phyloP scores from a whole-genome alignment of 768 basidiomycete species.

The Mycena rosella region DNA sequence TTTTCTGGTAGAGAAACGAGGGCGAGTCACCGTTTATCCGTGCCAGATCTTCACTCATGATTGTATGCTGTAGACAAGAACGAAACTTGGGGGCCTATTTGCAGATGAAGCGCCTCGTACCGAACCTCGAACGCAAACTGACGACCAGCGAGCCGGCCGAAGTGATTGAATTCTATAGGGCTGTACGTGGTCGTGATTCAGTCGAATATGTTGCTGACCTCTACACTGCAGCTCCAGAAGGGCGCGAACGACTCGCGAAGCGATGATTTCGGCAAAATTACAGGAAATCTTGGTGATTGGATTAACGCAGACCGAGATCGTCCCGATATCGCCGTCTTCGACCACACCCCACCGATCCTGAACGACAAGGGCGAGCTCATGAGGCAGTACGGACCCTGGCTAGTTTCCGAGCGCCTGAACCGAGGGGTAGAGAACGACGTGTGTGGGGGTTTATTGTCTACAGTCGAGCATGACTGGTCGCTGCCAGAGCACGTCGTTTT shows the following conservation, averaged over 20 bases:
- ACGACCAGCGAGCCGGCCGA: not conserved
- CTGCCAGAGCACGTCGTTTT: too few species aligned
- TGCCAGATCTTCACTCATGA: not conserved
- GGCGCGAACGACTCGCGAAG: conserved; percentile 34
- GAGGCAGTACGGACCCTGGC: too few species aligned
- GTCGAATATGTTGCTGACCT: not conserved
- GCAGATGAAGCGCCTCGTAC: conserved; percentile 9
- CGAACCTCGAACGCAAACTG: not conserved
- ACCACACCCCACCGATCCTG: too few species aligned
- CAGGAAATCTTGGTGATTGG: not conserved
- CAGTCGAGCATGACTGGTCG: too few species aligned
- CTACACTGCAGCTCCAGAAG: conserved; percentile 25
- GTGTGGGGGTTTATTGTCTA: too few species aligned
- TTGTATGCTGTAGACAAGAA: conserved; percentile 12
- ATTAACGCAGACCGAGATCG: too few species aligned
- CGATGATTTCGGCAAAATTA: conserved; percentile 12
- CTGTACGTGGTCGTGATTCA: not conserved
- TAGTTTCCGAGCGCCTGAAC: too few species aligned
- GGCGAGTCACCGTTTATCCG: conserved; percentile 4
- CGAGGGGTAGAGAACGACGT: too few species aligned
- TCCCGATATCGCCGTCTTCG: too few species aligned
- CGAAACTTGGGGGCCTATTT: conserved; percentile 5
- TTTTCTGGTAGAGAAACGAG: conserved; percentile 15
- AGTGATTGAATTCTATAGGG: not conserved
- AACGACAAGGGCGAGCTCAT: too few species aligned